phyloP scores from a whole-genome alignment of 164 flowering plant genomes.

The Aristolochia fimbriata region DNA sequence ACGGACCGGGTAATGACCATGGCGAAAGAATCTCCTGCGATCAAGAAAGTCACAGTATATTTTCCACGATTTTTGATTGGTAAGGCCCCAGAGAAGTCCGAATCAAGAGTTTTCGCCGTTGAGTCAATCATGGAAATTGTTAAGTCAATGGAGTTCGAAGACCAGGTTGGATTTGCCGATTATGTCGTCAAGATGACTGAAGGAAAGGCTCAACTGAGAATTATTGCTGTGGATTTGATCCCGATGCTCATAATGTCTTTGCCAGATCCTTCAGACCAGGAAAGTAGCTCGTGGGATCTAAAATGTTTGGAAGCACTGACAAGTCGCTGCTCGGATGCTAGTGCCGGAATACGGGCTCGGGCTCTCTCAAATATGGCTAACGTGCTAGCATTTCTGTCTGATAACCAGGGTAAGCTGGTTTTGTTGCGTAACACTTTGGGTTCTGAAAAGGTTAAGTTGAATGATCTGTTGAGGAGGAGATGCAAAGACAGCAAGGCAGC shows the following conservation, averaged over 20 bases:
- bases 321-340: conserved; percentile 63
- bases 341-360: conserved; percentile 62
- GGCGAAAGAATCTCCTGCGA: conserved; percentile 28
- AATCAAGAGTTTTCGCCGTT: conserved; percentile 68
- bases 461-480: conserved; percentile 54
- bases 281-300: conserved; percentile 39
- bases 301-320: conserved; percentile 57
- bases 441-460: conserved; percentile 28
- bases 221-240: conserved; percentile 71
- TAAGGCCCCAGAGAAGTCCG: conserved; percentile 88
- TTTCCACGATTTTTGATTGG: conserved; percentile 56
- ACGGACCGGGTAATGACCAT: conserved; percentile 26
- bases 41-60: conserved; percentile 55
- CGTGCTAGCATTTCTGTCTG: conserved; percentile 35
- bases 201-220: conserved; percentile 60
- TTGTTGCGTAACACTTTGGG: conserved; percentile 46
- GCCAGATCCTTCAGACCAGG: conserved; percentile 33
- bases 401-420: conserved; percentile 16
- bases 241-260: conserved; percentile 31
- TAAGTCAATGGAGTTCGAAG: conserved; percentile 39
- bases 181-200: conserved; percentile 68
- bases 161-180: conserved; percentile 58
- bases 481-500: conserved; percentile 93
- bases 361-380: conserved; percentile 75
- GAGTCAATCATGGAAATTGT: conserved; percentile 78